Base-by-base conservation (phyloP, 2,329 filamentous ascomycete genomes). In the Pseudocercospora vitis region DNA sequence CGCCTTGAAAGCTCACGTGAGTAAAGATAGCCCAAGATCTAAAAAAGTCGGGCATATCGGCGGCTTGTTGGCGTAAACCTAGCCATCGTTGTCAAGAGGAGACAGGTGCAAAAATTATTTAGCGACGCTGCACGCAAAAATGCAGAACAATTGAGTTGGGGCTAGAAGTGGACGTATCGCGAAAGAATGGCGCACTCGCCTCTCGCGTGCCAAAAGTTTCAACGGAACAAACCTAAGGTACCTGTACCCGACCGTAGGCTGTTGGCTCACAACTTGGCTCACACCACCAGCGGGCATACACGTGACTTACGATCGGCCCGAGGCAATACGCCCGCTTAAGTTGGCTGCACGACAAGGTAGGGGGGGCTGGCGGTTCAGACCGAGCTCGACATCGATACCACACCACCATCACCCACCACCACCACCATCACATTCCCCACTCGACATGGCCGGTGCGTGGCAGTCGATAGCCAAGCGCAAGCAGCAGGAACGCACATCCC, bases 401-500 rank as follows among this genome's bases (percentile, higher is more conserved):
- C 32, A 42, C 23, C 42, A 14, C 23, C n/a, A 47, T 14, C 26
- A 29, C n/a, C n/a, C n/a, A n/a, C n/a, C n/a, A n/a, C n/a, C n/a
- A n/a, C n/a, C n/a, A n/a, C n/a, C n/a, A n/a, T n/a, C n/a, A 29
- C 26, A 42, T 24, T 26, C 19, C 8, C 37, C 11, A n/a, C 18
- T 21, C 32, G 64, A 9, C n/a, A 71, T 71, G 68, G 23, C 66
- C 11, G 54, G 65, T 7, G 59, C 58, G n/a, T 78, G 74, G 74
- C 65, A 73, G 56, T 59, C 66, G 7, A 70, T 76, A 7, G 67
- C 75, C 12, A 64, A 61, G 51, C 70, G 69, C 53, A 78, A 78
- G 61, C 71, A 75, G 56, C 68, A 70, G 29, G 67, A 78, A 57
- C 73, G 73, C 35, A 59, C 53, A 23, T 60, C 65, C 12, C 65